A percentile compares a stretch with the other conserved stretches of the same genome.
Evolutionary conservation across 2,329 filamentous ascomycete genomes (phyloP).

Genomic region (Venturiaceae sp.): DNA sequence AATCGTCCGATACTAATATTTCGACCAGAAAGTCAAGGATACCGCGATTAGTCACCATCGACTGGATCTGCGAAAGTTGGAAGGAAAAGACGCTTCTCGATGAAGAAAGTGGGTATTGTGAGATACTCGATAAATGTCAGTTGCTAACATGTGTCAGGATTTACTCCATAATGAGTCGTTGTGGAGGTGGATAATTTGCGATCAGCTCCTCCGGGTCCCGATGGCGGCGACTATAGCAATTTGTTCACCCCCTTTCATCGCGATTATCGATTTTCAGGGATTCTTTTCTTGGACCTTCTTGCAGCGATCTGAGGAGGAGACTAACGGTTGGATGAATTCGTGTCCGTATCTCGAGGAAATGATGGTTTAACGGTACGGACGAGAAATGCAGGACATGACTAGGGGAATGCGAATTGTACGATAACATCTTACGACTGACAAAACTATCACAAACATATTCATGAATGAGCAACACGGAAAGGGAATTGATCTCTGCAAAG

Average conservation of each 20-base stretch:
- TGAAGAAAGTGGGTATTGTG: constrained; percentile 45
- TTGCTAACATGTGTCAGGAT: background rate
- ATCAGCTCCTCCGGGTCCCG: background rate
- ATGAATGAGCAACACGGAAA: no score
- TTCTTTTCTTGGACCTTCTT: no score
- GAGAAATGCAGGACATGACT: no score
- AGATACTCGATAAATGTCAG: background rate
- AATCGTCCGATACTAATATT: background rate
- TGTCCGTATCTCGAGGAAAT: no score
- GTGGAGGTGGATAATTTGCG: background rate
- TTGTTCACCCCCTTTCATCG: background rate
- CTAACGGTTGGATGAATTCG: no score
- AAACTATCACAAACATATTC: no score
- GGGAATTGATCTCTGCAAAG: no score
- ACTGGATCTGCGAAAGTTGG: constrained; percentile 79
- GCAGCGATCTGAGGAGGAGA: no score
- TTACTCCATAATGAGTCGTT: background rate
- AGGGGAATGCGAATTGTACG: no score
- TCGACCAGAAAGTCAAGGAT: constrained; percentile 30
- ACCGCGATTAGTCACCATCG: constrained; percentile 57
- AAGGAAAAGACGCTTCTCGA: constrained; percentile 66
- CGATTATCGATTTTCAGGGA: no score
- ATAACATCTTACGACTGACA: no score
- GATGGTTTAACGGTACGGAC: no score
- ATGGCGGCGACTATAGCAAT: background rate